A percentile compares a stretch with the other conserved stretches of the same genome.
phyloP scores from a whole-genome alignment of 495 filamentous ascomycete species.

The Xylaria intraflava region DNA sequence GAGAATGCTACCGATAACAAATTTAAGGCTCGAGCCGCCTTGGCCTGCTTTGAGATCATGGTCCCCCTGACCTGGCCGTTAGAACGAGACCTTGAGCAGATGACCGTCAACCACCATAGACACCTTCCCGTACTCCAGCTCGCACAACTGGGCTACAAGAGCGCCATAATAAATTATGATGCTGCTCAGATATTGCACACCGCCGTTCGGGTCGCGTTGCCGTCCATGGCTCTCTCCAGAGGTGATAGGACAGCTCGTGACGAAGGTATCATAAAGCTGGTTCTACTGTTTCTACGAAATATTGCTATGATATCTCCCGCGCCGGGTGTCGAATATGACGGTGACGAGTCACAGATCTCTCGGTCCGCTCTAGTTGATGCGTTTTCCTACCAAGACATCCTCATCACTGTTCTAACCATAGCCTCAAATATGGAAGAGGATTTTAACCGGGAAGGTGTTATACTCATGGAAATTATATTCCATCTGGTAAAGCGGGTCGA shows the following conservation, averaged over 20 bases:
- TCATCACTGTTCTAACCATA: slow-evolving; percentile 74
- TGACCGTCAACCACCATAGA: slow-evolving; percentile 87
- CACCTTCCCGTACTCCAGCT: slow-evolving; percentile 85
- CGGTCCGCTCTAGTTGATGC: slow-evolving; percentile 81
- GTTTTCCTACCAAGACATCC: slow-evolving; percentile 83
- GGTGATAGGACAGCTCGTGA: slow-evolving; percentile 73
- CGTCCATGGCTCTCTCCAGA: slow-evolving; percentile 73
- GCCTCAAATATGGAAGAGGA: slow-evolving; percentile 89
- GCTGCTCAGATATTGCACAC: slow-evolving; percentile 69
- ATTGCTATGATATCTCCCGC: slow-evolving; percentile 75
- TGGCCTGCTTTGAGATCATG: slow-evolving; percentile 86
- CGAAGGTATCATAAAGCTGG: slow-evolving; percentile 86
- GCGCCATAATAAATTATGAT: slow-evolving; percentile 74
- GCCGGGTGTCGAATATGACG: slow-evolving; percentile 45
- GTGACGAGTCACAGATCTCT: slow-evolving; percentile 82
- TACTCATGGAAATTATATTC: slow-evolving; percentile 84
- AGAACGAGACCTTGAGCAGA: slow-evolving; percentile 64
- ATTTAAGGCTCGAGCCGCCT: slow-evolving; percentile 60
- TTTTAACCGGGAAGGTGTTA: slow-evolving; percentile 78
- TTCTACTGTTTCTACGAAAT: slow-evolving; percentile 85
- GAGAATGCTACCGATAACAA: slow-evolving; percentile 64
- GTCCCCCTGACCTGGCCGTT: slow-evolving; percentile 94
- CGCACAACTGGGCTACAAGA: slow-evolving; percentile 83
- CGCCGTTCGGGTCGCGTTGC: slow-evolving; percentile 71
- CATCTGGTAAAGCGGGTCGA: slow-evolving; percentile 88